Evolutionary conservation across 129 eudicot genomes (phyloP), one percentile per base, ranked within the genome.

Genomic region (Smallanthus sonchifolius): DNA sequence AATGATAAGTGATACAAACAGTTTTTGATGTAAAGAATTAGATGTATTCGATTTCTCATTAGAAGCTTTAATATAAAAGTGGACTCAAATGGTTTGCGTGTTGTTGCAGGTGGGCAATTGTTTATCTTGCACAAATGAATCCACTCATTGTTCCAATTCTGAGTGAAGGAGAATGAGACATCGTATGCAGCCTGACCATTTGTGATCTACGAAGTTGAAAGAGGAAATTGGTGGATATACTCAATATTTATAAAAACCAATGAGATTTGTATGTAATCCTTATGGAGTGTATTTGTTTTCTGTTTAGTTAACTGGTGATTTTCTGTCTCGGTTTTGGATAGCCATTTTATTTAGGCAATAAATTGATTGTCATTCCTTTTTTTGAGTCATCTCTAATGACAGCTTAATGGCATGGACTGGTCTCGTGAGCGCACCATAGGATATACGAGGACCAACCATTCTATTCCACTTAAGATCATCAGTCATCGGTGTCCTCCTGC

Each of bases 121-220:
- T 59, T 59, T 59, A 59, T 59, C 65, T 59, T 59, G 65, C 92
- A 61, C 97, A 91, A 81, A 68, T 91, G 97, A 59, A 59, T 59
- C 65, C 65, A 59, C 65, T 59, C 65, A 59, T 59, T 30, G 65
- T 59, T 30, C 65, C 65, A 30, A 59, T 59, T 56, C 63, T 56
- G 36, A 56, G 63, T 56, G 63, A 56, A 82, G 80, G 75, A 56
- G 90, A 88, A 77, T 85, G 79, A 80, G 65, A 15, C 38, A 6
- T 59, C 65, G 39, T 17, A 69, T 48, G 30, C 47, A 60, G 28
- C 66, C 54, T 17, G 65, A 51, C 17, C 64, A 49, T 69, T 34
- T 49, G 48, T 70, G 7, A 48, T 70, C 17, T 49, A 52, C 20
- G 43, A 43, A 57, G 9, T 51, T 51, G 7, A 51, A 47, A 51